Percentiles rank a stretch among this genome's conserved stretches.
Conservation (phyloP, 495 filamentous ascomycete species). For the Penicillium subrubescens region DNA sequence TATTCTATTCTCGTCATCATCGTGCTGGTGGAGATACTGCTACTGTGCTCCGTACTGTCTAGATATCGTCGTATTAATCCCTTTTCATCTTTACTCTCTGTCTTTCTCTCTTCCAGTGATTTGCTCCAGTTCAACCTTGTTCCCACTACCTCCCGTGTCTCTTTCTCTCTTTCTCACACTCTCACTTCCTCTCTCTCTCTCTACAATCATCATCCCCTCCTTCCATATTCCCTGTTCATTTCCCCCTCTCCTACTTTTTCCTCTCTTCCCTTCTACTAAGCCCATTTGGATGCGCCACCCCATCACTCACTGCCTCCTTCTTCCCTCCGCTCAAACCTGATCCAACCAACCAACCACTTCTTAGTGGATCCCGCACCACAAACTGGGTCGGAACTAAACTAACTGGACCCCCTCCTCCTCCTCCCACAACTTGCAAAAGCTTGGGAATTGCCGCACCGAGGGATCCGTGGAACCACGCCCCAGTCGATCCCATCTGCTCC, state of each 20-base stretch:
- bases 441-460: constrained; percentile 37
- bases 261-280: background rate
- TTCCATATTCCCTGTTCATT: background rate
- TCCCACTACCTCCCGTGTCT: background rate
- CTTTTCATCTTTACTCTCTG: background rate
- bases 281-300: background rate
- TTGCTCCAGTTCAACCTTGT: background rate
- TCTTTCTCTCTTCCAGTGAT: background rate
- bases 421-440: constrained; percentile 15
- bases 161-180: background rate
- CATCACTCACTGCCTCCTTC: background rate
- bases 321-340: background rate
- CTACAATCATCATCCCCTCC: background rate
- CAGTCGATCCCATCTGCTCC: constrained; percentile 34
- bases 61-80: background rate
- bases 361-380: background rate
- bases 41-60: no score
- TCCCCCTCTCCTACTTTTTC: background rate
- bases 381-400: background rate
- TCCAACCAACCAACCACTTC: background rate
- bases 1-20: background rate
- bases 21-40: background rate
- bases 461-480: constrained; percentile 36
- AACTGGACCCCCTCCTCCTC: constrained; percentile 1
- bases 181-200: background rate